phyloP scores from a whole-genome alignment of 495 filamentous ascomycete genomes.

The Cudoniella acicularis region DNA sequence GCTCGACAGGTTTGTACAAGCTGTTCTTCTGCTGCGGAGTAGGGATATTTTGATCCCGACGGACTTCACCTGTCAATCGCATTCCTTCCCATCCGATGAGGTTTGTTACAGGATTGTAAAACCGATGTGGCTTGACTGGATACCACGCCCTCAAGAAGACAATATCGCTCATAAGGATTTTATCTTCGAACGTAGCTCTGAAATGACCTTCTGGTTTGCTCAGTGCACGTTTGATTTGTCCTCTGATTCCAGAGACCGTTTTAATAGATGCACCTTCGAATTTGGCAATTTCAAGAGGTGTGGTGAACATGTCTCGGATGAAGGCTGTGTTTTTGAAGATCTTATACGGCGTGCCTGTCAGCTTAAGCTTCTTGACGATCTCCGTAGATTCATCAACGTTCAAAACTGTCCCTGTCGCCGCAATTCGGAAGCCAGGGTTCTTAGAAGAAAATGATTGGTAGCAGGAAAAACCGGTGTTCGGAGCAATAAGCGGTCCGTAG shows the following conservation, averaged over 20 bases:
- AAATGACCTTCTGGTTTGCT: constrained; percentile 91
- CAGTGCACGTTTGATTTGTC: constrained; percentile 92
- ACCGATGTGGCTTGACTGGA: constrained; percentile 86
- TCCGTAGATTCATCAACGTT: constrained; percentile 91
- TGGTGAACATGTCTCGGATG: constrained; percentile 97
- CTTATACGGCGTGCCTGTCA: constrained; percentile 88
- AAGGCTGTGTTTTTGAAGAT: constrained; percentile 99
- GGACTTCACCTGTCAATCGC: constrained; percentile 92
- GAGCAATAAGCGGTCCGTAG: constrained; percentile 89
- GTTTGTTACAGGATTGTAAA: constrained; percentile 96
- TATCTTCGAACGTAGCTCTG: constrained; percentile 96
- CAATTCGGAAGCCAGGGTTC: constrained; percentile 87
- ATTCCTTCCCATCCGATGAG: constrained; percentile 84
- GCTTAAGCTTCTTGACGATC: constrained; percentile 98
- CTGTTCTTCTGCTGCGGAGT: constrained; percentile 78
- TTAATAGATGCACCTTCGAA: constrained; percentile 95
- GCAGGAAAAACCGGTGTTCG: constrained; percentile 92
- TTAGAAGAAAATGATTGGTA: constrained; percentile 88
- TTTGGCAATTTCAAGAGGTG: constrained; percentile 89
- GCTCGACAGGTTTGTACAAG: constrained; percentile 77
- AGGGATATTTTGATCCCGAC: constrained; percentile 66
- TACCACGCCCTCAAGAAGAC: constrained; percentile 97
- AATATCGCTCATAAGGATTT: constrained; percentile 93
- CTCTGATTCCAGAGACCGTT: constrained; percentile 91
- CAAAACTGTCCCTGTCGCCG: constrained; percentile 88